Conservation (phyloP, 352 stramenopile species). For the Pythium guiyangense region DNA sequence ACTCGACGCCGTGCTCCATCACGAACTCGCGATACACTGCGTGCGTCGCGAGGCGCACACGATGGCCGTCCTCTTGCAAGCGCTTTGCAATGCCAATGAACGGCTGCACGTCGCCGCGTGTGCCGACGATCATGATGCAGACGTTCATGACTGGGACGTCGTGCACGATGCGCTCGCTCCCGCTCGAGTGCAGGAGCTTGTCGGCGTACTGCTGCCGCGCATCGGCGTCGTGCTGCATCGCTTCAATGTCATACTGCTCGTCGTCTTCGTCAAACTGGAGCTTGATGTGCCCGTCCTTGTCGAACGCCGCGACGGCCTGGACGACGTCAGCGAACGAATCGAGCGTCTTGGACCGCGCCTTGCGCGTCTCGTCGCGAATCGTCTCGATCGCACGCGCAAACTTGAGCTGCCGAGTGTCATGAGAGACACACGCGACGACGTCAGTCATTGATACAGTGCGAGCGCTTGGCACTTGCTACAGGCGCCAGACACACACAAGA, state of each 20-base stretch:
- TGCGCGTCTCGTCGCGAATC: slow-evolving; percentile 9
- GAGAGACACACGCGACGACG: neutral
- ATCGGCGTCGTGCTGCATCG: slow-evolving; percentile 8
- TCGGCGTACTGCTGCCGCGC: slow-evolving; percentile 7
- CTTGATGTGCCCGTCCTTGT: slow-evolving; percentile 26
- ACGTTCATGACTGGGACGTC: slow-evolving; percentile 46
- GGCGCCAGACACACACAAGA: neutral
- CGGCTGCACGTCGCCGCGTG: slow-evolving; percentile 81
- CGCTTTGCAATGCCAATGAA: slow-evolving; percentile 85
- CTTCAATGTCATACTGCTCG: slow-evolving; percentile 21
- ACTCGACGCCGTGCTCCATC: slow-evolving; percentile 62
- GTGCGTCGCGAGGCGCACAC: slow-evolving; percentile 90
- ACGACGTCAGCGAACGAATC: slow-evolving; percentile 13
- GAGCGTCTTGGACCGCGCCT: slow-evolving; percentile 9
- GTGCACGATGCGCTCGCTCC: slow-evolving; percentile 3
- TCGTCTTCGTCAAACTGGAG: slow-evolving; percentile 33
- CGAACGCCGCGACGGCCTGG: slow-evolving; percentile 11
- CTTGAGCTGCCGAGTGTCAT: slow-evolving; percentile 6
- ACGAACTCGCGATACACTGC: slow-evolving; percentile 87
- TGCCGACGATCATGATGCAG: slow-evolving; percentile 91
- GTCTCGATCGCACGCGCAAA: slow-evolving; percentile 7
- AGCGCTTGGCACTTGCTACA: no score
- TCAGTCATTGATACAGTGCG: neutral
- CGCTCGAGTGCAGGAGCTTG: slow-evolving; percentile 7
- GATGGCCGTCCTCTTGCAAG: slow-evolving; percentile 82